Evolutionary conservation across 257 asterid genomes (phyloP).

Genomic region (Petunia secreta): DNA sequence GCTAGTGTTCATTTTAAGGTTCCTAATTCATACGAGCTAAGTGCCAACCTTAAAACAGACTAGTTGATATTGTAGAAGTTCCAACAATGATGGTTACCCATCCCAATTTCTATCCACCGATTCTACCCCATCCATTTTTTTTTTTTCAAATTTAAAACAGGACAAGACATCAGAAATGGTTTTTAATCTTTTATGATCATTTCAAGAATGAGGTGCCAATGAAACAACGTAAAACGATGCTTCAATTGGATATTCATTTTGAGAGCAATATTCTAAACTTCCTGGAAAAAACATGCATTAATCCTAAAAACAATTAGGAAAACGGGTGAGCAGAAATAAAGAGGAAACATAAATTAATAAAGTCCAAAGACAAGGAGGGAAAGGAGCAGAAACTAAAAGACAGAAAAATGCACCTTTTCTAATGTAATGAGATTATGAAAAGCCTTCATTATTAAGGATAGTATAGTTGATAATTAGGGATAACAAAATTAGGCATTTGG

Average conservation of each 20-base stretch:
- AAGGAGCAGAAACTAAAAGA: background rate
- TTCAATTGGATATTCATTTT: background rate
- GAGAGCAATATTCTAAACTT: background rate
- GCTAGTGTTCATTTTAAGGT: no score
- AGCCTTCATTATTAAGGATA: background rate
- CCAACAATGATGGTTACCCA: background rate
- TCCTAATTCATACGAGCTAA: no score
- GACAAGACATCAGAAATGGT: background rate
- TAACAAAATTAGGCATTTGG: background rate
- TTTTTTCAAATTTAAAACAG: no score
- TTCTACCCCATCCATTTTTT: background rate
- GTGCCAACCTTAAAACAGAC: no score
- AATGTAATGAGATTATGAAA: conserved; percentile 3
- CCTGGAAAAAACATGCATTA: background rate
- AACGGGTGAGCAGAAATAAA: no score
- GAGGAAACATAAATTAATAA: background rate
- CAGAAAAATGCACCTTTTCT: background rate
- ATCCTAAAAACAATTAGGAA: background rate
- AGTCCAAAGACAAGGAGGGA: background rate
- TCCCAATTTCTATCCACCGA: background rate
- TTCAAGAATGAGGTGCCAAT: no score
- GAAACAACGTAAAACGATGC: background rate
- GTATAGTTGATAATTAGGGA: background rate
- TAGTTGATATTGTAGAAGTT: no score
- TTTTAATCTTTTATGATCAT: background rate